Conservation (phyloP, 2,329 filamentous ascomycete species). For the Botrytis porri region DNA sequence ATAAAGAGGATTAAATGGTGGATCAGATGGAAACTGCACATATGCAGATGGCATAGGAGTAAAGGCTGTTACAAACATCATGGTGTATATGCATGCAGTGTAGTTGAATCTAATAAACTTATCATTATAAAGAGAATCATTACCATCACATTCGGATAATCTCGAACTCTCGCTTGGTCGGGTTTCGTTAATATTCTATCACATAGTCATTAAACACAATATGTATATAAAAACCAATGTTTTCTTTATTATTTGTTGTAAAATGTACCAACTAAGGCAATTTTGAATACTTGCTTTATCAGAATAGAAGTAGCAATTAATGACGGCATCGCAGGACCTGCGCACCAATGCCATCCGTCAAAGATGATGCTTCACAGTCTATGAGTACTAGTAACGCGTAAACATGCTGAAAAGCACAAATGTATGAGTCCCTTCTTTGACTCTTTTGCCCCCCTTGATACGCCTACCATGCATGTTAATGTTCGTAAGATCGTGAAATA, state of each 20-base stretch:
- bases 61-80: background rate
- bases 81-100: background rate
- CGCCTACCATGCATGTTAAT: conserved; percentile 38
- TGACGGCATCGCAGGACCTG: conserved; percentile 44
- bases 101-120: background rate
- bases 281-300: conserved; percentile 20
- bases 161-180: background rate
- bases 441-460: conserved; percentile 30
- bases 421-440: conserved; percentile 29
- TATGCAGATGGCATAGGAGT: background rate
- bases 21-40: background rate
- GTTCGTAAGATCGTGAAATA: conserved; percentile 37
- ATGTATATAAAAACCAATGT: background rate
- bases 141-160: background rate
- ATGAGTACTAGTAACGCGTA: conserved; percentile 29
- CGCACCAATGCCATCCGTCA: conserved; percentile 42
- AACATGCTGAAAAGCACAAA: conserved; percentile 37
- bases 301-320: conserved; percentile 38
- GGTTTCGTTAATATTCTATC: too few species aligned
- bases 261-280: conserved; percentile 12
- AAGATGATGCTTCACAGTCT: conserved; percentile 35
- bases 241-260: conserved; percentile 17
- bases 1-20: background rate
- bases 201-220: background rate
- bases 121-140: too few species aligned